Evolutionary conservation across 116 monocot species (phyloP).

Genomic region (Phalaenopsis hybrid): DNA sequence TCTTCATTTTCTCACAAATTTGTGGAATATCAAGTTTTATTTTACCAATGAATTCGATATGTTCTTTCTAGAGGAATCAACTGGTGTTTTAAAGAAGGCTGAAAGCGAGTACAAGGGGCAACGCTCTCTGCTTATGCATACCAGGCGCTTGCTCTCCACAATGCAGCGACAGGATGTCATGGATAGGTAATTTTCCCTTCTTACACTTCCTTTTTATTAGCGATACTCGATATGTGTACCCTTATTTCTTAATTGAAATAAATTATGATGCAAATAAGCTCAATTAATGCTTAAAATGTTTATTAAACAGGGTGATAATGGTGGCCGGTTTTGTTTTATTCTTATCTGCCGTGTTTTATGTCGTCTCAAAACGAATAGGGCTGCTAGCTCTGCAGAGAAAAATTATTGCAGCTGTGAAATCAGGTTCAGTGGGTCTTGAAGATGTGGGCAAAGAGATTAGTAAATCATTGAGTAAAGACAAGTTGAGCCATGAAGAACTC

Average conservation of each 20-base stretch:
- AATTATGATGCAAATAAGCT: background rate
- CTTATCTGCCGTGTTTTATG: slow-evolving; percentile 53
- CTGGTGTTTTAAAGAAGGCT: slow-evolving; percentile 67
- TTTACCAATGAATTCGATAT: background rate
- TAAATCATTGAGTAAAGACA: background rate
- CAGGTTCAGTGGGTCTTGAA: slow-evolving; percentile 31
- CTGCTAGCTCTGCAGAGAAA: slow-evolving; percentile 65
- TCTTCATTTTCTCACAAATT: background rate
- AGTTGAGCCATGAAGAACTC: background rate
- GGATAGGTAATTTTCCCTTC: slow-evolving; percentile 44
- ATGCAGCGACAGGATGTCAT: slow-evolving; percentile 84
- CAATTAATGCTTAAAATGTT: background rate
- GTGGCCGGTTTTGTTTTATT: slow-evolving; percentile 59
- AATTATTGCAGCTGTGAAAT: slow-evolving; percentile 53
- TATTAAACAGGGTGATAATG: slow-evolving; percentile 57
- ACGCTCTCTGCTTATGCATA: slow-evolving; percentile 68
- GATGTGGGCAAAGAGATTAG: slow-evolving; percentile 1
- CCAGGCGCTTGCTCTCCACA: slow-evolving; percentile 58
- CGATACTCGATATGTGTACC: no score
- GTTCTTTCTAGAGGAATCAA: slow-evolving; percentile 63
- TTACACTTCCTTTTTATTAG: no score
- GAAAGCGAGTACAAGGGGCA: slow-evolving; percentile 90
- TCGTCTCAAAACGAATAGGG: slow-evolving; percentile 74
- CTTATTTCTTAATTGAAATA: background rate
- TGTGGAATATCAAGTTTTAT: background rate